Evolutionary conservation across 257 asterid species (phyloP).

Genomic region (Fraxinus excelsior): DNA sequence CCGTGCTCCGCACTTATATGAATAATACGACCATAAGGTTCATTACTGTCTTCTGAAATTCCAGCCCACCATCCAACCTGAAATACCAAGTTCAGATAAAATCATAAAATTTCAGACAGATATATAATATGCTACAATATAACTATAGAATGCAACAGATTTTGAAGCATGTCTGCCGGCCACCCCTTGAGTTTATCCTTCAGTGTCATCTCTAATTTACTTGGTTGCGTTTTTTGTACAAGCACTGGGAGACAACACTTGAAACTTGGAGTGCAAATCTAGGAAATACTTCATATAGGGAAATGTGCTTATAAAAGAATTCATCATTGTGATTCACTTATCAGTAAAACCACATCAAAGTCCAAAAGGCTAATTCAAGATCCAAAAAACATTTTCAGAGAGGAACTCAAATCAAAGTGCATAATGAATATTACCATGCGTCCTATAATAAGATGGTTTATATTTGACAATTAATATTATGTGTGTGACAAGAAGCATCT

Average conservation of each 20-base stretch:
- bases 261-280: constrained; percentile 15
- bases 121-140: background rate
- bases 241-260: constrained; percentile 4
- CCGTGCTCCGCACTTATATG: constrained; percentile 89
- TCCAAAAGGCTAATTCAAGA: background rate
- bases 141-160: constrained; percentile 11
- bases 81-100: constrained; percentile 35
- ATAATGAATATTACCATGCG: background rate
- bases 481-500: constrained; percentile 7
- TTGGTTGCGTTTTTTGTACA: background rate
- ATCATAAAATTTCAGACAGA: constrained; percentile 13
- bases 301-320: background rate
- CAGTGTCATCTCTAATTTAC: background rate
- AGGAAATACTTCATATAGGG: background rate
- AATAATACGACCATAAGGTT: constrained; percentile 90
- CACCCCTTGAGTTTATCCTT: background rate
- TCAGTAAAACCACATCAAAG: constrained; percentile 7
- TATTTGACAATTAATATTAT: background rate
- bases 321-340: background rate
- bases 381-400: background rate
- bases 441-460: background rate
- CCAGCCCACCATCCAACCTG: constrained; percentile 99
- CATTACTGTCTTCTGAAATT: constrained; percentile 63
- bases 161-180: background rate
- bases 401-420: constrained; percentile 10